Base-by-base conservation (phyloP, 1,284 basidiomycete species). In the Moesziomyces antarcticus region DNA sequence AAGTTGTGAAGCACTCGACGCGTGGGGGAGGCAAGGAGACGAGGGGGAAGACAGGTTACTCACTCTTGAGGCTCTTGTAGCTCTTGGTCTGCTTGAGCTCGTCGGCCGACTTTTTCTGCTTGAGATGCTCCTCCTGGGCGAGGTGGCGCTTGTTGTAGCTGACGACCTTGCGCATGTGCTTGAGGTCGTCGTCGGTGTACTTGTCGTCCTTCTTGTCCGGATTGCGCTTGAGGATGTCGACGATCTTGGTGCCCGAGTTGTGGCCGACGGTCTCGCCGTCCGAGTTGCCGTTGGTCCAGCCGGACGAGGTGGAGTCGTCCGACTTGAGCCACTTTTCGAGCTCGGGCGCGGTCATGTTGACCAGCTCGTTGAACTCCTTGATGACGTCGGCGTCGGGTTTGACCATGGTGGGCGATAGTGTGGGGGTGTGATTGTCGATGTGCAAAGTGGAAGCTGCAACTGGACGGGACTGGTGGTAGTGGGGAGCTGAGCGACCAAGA, bases 151-250 rank as follows among this genome's bases (percentile, higher is more conserved):
- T 81, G 73, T 78, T 78, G 63, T 85, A 85, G 27, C 73, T 75
- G 14, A 78, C 79, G 24, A 85, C 84, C 57, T 82, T 80, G 21
- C 83, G 66, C 82, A 85, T 84, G 68, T 84, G 83, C 22, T 60
- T 67, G 44, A 83, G 42, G 44, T 84, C 82, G 0, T 83, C 80
- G 3, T 76, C 63, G 30, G 80, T 78, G 68, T 82, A 83, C 53
- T 75, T 73, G 45, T 78, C 75, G 33, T 68, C 66, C 43, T 81
- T 74, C 53, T 78, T 80, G 25, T 78, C 55, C 20, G 83, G 82
- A 56, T 84, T 84, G n/a, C 77, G 72, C 45, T 78, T 73, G 10
- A 84, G 65, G 40, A 84, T 83, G 33, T 83, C 80, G 44, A 78
- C 68, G 48, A 81, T 78, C 60, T 81, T 70, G 51, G 65, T 73